These are phyloP conservation scores for Megacollybia platyphylla DNA, from an alignment of 1,284 basidiomycete genomes.

Conservation along the genomic window DNA sequence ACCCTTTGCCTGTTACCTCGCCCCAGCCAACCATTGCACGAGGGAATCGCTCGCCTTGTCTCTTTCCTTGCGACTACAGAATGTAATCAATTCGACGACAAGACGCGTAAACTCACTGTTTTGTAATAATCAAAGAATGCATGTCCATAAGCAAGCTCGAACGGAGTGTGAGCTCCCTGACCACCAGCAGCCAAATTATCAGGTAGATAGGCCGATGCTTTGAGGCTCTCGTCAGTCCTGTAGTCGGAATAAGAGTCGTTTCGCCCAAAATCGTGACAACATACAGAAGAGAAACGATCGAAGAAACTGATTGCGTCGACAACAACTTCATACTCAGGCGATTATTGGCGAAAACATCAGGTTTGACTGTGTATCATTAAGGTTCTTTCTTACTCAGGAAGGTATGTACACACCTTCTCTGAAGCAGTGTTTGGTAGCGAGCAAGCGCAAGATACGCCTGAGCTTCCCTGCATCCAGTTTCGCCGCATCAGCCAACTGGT, in stretches of 20 bases:
- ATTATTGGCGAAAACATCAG: slow-evolving; percentile 7
- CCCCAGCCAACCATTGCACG: slow-evolving; percentile 7
- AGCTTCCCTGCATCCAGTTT: slow-evolving; percentile 17
- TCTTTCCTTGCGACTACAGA: too few relatives aligned
- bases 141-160: not conserved
- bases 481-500: slow-evolving; percentile 13
- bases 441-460: slow-evolving; percentile 17
- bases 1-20: slow-evolving; percentile 2
- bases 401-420: slow-evolving; percentile 14
- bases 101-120: not conserved
- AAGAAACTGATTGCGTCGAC: slow-evolving; percentile 3
- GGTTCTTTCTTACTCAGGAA: too few relatives aligned
- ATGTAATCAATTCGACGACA: too few relatives aligned
- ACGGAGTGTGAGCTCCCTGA: not conserved
- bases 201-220: too few relatives aligned
- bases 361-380: not conserved
- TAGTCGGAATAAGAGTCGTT: not conserved
- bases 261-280: slow-evolving; percentile 1
- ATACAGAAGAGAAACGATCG: not conserved
- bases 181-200: too few relatives aligned
- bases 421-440: slow-evolving; percentile 22
- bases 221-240: too few relatives aligned
- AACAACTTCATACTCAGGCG: slow-evolving; percentile 5
- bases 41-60: slow-evolving; percentile 3
- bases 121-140: slow-evolving; percentile 1